Base-by-base conservation (phyloP, 805 yeast species). In the Sporopachydermia lactativora region DNA sequence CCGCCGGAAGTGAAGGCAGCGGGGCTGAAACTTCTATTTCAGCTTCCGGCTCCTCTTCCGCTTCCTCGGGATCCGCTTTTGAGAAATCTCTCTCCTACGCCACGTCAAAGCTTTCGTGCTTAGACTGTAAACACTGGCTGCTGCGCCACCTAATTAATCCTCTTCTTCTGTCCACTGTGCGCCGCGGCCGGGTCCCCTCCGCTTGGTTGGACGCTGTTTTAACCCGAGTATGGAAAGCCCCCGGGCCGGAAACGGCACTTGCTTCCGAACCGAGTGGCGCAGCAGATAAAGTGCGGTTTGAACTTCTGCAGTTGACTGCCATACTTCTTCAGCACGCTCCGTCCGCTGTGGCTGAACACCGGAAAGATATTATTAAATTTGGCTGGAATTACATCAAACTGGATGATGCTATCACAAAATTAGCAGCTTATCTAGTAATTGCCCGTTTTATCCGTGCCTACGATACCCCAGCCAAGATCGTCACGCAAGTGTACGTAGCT, bases 341-440 rank as follows among this genome's bases (percentile, higher is more conserved):
- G 0, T 57, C 61, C 0, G 58, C 66, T 6, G 67, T 84, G 17
- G 61, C 70, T 4, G 80, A 74, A 13, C 68, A 72, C 48, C 68
- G 82, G 36, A 89, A 85, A 53, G 95, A 86, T 49, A 75, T 92
- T 36, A 84, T 92, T 57, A 85, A 84, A 56, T 92, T 86, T 61
- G 81, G 86, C 49, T 92, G 99, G 99, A 82, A 83, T 49, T 82
- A 78, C 51, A 79, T 92, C 52, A 84, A 84, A 49, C 62, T 88
- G 19, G 96, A 88, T 46, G 99, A 92, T 54, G 71, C 77, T 40
- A 72, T 86, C 39, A 75, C 94, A 17, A 92, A 92, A 53, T 95
- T 88, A 50, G 83, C 92, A 3, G 96, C 97, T 0, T 88, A 89
- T 54, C 83, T 86, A 19, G 75, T 88, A 0, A 86, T 94, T 2